Evolutionary conservation across 148 eudicot species (phyloP).

Genomic region (Amaranthus cruentus): DNA sequence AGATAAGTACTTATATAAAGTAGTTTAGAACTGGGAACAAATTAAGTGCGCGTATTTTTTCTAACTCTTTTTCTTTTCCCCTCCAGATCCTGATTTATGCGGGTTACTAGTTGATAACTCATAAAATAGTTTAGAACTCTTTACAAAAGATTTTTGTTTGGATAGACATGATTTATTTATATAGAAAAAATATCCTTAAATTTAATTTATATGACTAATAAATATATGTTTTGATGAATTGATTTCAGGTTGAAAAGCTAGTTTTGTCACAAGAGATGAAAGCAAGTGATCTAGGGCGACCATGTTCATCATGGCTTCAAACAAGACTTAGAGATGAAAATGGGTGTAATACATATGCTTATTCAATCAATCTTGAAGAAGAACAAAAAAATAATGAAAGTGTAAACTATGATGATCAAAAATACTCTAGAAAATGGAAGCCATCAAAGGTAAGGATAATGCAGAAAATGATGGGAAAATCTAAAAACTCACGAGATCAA

Average conservation of each 20-base stretch:
- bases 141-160: too few species aligned
- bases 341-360: slow-evolving; percentile 5
- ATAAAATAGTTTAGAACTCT: too few species aligned
- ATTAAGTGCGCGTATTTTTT: too few species aligned
- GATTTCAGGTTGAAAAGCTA: slow-evolving; percentile 28
- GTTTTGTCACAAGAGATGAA: slow-evolving; percentile 21
- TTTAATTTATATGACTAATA: not conserved
- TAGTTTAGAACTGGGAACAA: too few species aligned
- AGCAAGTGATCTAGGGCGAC: slow-evolving; percentile 14
- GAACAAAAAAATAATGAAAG: slow-evolving; percentile 10
- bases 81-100: too few species aligned
- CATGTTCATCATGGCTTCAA: slow-evolving; percentile 15
- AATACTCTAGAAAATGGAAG: slow-evolving; percentile 25
- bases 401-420: slow-evolving; percentile 12
- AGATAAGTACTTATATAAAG: too few species aligned
- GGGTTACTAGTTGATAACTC: too few species aligned
- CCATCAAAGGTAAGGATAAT: slow-evolving; percentile 30
- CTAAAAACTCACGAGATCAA: slow-evolving; percentile 7
- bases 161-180: not conserved
- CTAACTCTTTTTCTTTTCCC: too few species aligned
- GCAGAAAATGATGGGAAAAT: slow-evolving; percentile 20
- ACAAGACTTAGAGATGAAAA: slow-evolving; percentile 1
- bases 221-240: not conserved
- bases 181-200: not conserved
- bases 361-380: slow-evolving; percentile 8